Evolutionary conservation across 1,284 basidiomycete species (phyloP), one percentile per base, ranked within the genome.

Genomic region (Gomphus bonarii): DNA sequence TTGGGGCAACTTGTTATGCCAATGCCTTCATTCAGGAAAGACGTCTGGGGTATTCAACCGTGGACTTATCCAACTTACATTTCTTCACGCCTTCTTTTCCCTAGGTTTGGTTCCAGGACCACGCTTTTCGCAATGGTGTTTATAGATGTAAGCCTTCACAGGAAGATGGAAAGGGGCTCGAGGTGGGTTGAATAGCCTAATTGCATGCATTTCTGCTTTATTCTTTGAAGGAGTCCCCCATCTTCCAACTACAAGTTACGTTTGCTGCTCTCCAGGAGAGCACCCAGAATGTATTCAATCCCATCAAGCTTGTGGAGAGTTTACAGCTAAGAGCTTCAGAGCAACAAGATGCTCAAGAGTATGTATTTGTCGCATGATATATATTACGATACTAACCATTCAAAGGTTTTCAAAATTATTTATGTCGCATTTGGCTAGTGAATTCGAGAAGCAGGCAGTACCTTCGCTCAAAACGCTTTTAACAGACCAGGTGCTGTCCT

Each of bases 291-390:
- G 81, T 85, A 0, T 92, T 87, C 66, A 91, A 95, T 68, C 93
- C 94, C 0, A 73, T 75, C 9, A 85, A 83, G 59, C 77, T 97
- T 28, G 85, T 94, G 10, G 85, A 93, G 65, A 88, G 89, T 62
- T 72, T 97, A 54, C 79, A 84, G 59, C 72, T 97, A 42, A 79
- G 85, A 40, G 84, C 84, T 10, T 78, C 82, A 1, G 87, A 93
- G 66, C 93, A 97, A 66, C 93, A 97, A 71, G 93, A 97, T 73
- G 93, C 93, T 33, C 90, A 93, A 69, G 93, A 97, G 91, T 94
- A 64, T 60, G 81, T 72, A 14, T 40, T 12, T 38, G 11, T 44
- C 18, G 20, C 18, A 12, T 59, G 44, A n/a, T 46, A 42, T 35
- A 50, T 38, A 58, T 58, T 20, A 58, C 54, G 31, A 63, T 58